phyloP scores from a whole-genome alignment of 106 monocot species.

The Dioscorea dumetorum region DNA sequence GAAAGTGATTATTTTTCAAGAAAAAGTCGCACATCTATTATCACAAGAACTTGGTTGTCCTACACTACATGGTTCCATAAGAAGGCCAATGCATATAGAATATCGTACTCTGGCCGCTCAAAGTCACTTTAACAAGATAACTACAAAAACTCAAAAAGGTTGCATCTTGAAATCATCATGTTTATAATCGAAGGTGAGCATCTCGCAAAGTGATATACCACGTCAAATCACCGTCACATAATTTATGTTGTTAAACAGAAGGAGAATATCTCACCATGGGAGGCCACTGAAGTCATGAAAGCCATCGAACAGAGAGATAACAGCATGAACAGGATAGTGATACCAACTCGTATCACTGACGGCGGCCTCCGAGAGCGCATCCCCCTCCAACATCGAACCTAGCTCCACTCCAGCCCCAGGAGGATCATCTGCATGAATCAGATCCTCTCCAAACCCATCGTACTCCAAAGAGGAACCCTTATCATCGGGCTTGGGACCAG shows the following conservation, averaged over 20 bases:
- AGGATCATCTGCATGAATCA: neutral
- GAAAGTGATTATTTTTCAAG: too few relatives aligned
- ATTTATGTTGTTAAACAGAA: neutral
- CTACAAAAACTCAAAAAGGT: too few relatives aligned
- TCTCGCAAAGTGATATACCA: too few relatives aligned
- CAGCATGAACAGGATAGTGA: neutral
- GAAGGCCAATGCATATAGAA: too few relatives aligned
- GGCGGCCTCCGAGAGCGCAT: neutral
- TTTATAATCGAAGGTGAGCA: too few relatives aligned
- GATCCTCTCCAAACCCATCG: neutral
- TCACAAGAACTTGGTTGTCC: too few relatives aligned
- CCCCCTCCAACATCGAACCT: neutral
- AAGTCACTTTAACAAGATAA: too few relatives aligned
- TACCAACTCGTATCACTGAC: neutral
- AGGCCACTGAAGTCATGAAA: conserved; percentile 6
- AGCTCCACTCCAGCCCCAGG: neutral
- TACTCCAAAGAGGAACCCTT: neutral
- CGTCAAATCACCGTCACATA: neutral
- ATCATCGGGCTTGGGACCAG: neutral
- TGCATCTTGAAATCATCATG: too few relatives aligned
- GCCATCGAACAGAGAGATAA: neutral
- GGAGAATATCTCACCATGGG: neutral
- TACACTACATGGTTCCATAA: too few relatives aligned
- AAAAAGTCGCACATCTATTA: too few relatives aligned
- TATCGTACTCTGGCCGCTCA: too few relatives aligned